Evolutionary conservation across 176 grass and related monocot genomes (phyloP), one percentile per base, ranked within the genome.

Genomic region (Carex pumila): DNA sequence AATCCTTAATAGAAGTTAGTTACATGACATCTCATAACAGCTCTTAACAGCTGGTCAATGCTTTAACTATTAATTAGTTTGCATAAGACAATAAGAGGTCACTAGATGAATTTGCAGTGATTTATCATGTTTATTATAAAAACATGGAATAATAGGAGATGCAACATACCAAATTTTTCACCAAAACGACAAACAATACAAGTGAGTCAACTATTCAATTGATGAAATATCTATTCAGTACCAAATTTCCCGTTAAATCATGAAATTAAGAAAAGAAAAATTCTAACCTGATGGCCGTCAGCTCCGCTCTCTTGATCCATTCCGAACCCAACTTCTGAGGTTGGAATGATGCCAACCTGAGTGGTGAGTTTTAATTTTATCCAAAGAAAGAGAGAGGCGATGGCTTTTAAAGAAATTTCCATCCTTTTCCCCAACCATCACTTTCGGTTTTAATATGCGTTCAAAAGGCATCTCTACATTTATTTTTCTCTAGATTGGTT

Each of bases 261-360:
- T 41, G 2, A 71, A 47, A n/a, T n/a, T n/a, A n/a, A n/a, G n/a
- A n/a, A n/a, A 21, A 21, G 1, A 32, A 79, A 81, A 64, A 54
- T 45, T 29, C 10, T 6, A 57, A 86, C 84, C 74, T 67, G 84
- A 50, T 54, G 73, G 54, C 43, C 59, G 14, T 50, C 79, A 52
- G 18, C 47, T 36, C 84, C 84, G 15, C 21, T 80, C 72, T 67
- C 84, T 30, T 79, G 84, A 86, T 86, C 84, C 84, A 86, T 86
- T 57, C 14, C 60, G 7, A 57, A 15, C 45, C 30, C n/a, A n/a
- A n/a, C n/a, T n/a, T n/a, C n/a, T n/a, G n/a, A n/a, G n/a, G n/a
- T n/a, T n/a, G n/a, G n/a, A n/a, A n/a, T n/a, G n/a, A n/a, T n/a
- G n/a, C n/a, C n/a, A n/a, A n/a, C n/a, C n/a, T n/a, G n/a, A n/a